Conservation (phyloP, 2,329 filamentous ascomycete genomes). For the Xylariaceae sp. region DNA sequence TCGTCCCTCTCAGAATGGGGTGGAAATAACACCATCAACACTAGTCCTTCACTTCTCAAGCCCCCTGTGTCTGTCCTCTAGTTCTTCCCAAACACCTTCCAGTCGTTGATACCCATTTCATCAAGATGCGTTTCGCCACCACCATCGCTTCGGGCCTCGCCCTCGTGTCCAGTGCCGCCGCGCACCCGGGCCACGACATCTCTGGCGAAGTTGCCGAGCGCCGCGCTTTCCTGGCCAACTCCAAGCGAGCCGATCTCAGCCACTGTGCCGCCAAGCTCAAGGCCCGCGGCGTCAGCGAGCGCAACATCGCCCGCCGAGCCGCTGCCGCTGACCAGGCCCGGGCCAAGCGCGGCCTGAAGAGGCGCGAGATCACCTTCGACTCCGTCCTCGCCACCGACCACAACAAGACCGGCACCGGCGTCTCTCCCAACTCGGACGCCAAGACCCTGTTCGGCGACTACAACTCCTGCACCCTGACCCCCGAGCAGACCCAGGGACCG, state of each 20-base stretch:
- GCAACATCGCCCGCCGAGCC: conserved; percentile 28
- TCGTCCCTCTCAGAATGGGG: too few species aligned
- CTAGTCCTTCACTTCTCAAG: too few species aligned
- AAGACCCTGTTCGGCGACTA: conserved; percentile 2
- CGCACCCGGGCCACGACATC: conserved; percentile 3
- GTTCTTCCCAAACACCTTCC: too few species aligned
- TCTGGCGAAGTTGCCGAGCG: conserved; percentile 1
- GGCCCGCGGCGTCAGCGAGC: conserved; percentile 26
- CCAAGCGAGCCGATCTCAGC: conserved; percentile 18
- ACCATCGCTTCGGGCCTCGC: too few species aligned
- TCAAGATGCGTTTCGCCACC: too few species aligned
- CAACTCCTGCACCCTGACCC: conserved; percentile 7
- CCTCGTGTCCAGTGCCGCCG: too few species aligned
- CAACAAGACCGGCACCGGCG: conserved; percentile 7
- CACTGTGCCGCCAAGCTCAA: conserved; percentile 26
- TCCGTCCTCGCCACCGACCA: conserved; percentile 28
- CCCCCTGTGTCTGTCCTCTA: too few species aligned
- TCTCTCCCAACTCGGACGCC: not conserved
- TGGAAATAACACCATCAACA: too few species aligned
- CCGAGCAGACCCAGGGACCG: conserved; percentile 5
- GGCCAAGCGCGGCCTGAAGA: conserved; percentile 24
- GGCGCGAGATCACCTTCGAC: conserved; percentile 22
- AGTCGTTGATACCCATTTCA: too few species aligned
- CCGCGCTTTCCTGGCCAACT: not conserved
- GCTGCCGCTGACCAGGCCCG: too few species aligned